Conservation (phyloP, 208 protist genomes). For the Acanthamoeba sp. region DNA sequence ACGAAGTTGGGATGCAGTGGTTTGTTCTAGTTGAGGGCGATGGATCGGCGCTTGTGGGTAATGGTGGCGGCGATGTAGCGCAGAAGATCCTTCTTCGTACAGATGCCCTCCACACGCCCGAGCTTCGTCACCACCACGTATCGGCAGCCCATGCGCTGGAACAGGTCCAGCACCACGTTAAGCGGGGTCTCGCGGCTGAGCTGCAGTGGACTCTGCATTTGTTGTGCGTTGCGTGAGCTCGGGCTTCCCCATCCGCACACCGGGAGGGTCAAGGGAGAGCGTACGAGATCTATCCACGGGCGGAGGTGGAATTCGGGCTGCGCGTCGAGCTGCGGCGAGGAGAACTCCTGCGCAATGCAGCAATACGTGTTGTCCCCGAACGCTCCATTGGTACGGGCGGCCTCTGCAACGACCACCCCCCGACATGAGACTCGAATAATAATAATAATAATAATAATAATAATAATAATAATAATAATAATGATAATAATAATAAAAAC, state of each 20-base stretch:
- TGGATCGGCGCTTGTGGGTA: conserved; percentile 7
- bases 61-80: conserved; percentile 1
- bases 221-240: background rate
- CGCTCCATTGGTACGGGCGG: background rate
- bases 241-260: background rate
- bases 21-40: background rate
- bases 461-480: too few species aligned
- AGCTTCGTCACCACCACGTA: conserved; percentile 41
- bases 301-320: background rate
- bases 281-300: conserved; percentile 32
- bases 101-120: conserved; percentile 16
- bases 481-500: too few species aligned
- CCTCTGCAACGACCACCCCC: background rate
- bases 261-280: background rate
- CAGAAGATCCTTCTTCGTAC: conserved; percentile 58
- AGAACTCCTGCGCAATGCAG: background rate
- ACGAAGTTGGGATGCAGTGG: too few species aligned
- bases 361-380: background rate
- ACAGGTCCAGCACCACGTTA: conserved; percentile 31
- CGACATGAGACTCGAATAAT: background rate
- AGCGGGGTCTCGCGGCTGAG: conserved; percentile 14
- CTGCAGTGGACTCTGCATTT: conserved; percentile 14
- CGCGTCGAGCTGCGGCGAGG: conserved; percentile 8
- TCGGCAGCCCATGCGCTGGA: conserved; percentile 27
- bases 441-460: too few species aligned